phyloP scores from a whole-genome alignment of 257 asterid species.

The Nicotiana noctiflora region DNA sequence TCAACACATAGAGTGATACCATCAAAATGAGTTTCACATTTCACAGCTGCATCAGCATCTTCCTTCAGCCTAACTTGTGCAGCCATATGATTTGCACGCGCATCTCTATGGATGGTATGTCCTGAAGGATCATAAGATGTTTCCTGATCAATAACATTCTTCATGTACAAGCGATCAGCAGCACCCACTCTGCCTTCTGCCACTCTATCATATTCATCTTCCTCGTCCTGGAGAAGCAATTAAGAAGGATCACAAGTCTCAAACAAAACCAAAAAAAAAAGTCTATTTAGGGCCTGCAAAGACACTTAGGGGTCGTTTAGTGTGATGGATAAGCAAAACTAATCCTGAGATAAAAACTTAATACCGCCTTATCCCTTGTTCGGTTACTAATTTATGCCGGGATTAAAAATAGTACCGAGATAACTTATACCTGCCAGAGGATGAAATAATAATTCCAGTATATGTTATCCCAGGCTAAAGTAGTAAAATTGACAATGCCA shows the following conservation, averaged over 20 bases:
- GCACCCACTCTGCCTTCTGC: constrained; percentile 50
- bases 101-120: constrained; percentile 29
- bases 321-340: too few species aligned
- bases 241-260: background rate
- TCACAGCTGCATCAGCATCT: constrained; percentile 70
- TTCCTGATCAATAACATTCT: constrained; percentile 36
- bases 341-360: too few species aligned
- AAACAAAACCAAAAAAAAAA: background rate
- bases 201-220: constrained; percentile 81
- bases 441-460: too few species aligned
- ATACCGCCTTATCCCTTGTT: too few species aligned
- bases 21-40: constrained; percentile 18
- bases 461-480: too few species aligned
- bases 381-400: too few species aligned
- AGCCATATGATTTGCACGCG: constrained; percentile 82
- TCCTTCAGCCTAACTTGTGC: constrained; percentile 70
- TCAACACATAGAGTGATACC: background rate
- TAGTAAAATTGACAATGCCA: too few species aligned
- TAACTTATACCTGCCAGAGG: too few species aligned
- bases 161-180: constrained; percentile 49
- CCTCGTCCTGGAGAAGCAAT: constrained; percentile 62
- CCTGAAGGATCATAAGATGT: constrained; percentile 38
- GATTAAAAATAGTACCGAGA: too few species aligned
- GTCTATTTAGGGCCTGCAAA: too few species aligned
- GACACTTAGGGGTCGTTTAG: too few species aligned